These are phyloP conservation scores for Fusarium sp. DNA, from an alignment of 2,329 filamentous ascomycete species.

Conservation along the genomic window DNA sequence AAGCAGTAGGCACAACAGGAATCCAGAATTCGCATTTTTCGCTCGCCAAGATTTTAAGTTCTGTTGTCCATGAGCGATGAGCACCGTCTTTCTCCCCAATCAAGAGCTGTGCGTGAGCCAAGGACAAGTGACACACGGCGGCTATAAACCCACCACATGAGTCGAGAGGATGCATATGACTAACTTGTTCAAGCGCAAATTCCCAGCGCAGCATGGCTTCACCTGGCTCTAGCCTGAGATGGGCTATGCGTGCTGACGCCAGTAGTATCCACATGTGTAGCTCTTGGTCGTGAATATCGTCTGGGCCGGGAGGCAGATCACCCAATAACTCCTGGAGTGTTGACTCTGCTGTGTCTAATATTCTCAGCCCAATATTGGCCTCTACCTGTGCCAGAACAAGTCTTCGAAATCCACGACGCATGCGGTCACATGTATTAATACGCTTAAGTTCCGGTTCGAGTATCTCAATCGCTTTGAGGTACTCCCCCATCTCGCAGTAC, in stretches of 20 bases:
- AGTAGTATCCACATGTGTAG: constrained; percentile 47
- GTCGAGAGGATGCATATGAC: constrained; percentile 36
- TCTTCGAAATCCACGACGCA: constrained; percentile 36
- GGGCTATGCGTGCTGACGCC: constrained; percentile 34
- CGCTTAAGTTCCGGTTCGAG: constrained; percentile 37
- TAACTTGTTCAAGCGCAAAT: constrained; percentile 24
- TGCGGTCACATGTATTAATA: constrained; percentile 1
- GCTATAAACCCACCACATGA: constrained; percentile 36
- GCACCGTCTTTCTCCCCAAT: constrained; percentile 27
- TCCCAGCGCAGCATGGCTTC: constrained; percentile 37
- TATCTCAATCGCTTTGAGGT: constrained; percentile 29
- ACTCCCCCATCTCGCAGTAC: constrained; percentile 45
- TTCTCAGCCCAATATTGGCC: constrained; percentile 32
- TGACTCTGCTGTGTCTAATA: constrained; percentile 26
- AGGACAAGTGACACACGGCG: constrained; percentile 43
- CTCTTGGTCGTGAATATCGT: constrained; percentile 47
- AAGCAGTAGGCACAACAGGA: constrained; percentile 43
- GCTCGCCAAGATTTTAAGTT: constrained; percentile 28
- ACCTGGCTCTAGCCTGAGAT: constrained; percentile 14
- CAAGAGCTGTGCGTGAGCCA: constrained; percentile 42
- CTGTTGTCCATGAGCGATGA: constrained; percentile 39
- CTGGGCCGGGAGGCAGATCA: constrained; percentile 28
- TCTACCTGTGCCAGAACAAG: constrained; percentile 42
- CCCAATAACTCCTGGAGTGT: constrained; percentile 23
- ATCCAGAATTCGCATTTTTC: constrained; percentile 48